Evolutionary conservation across 371 early-diverging fungal genomes (phyloP).

Genomic region (Gilbertella persicaria): DNA sequence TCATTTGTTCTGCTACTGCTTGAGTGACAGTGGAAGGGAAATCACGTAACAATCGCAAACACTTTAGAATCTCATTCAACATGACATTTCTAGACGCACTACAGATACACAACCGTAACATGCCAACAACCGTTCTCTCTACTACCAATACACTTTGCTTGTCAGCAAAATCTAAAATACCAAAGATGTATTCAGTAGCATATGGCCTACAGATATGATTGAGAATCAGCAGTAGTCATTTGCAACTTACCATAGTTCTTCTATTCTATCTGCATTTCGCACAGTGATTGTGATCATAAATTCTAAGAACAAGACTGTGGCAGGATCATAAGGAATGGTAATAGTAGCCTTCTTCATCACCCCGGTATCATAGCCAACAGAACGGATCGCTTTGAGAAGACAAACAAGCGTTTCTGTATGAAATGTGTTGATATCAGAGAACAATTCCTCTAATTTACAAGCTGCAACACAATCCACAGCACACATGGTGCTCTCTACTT

Average conservation of each 20-base stretch:
- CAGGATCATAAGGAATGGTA: slow-evolving; percentile 63
- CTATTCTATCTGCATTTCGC: slow-evolving; percentile 70
- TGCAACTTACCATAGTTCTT: slow-evolving; percentile 58
- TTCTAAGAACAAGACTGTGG: slow-evolving; percentile 75
- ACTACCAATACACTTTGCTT: slow-evolving; percentile 69
- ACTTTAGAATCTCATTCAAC: slow-evolving; percentile 59
- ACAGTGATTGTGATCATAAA: slow-evolving; percentile 73
- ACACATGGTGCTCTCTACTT: slow-evolving; percentile 70
- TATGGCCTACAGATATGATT: slow-evolving; percentile 59
- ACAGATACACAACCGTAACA: slow-evolving; percentile 72
- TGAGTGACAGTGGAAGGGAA: slow-evolving; percentile 70
- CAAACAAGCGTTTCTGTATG: slow-evolving; percentile 64
- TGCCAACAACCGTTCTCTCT: slow-evolving; percentile 77
- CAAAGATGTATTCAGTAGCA: slow-evolving; percentile 68
- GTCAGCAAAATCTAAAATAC: slow-evolving; percentile 69
- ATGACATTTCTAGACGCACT: slow-evolving; percentile 65
- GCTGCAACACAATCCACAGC: slow-evolving; percentile 72
- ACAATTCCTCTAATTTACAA: slow-evolving; percentile 74
- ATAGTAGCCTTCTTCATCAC: slow-evolving; percentile 39
- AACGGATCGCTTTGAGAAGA: slow-evolving; percentile 58
- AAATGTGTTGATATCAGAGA: slow-evolving; percentile 71
- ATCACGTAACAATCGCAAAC: slow-evolving; percentile 61
- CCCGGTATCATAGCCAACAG: slow-evolving; percentile 40
- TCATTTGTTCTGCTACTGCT: slow-evolving; percentile 75
- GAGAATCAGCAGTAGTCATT: too few relatives aligned